phyloP scores from a whole-genome alignment of 75 land plant genomes.

The Pseudotsuga menziesii region DNA sequence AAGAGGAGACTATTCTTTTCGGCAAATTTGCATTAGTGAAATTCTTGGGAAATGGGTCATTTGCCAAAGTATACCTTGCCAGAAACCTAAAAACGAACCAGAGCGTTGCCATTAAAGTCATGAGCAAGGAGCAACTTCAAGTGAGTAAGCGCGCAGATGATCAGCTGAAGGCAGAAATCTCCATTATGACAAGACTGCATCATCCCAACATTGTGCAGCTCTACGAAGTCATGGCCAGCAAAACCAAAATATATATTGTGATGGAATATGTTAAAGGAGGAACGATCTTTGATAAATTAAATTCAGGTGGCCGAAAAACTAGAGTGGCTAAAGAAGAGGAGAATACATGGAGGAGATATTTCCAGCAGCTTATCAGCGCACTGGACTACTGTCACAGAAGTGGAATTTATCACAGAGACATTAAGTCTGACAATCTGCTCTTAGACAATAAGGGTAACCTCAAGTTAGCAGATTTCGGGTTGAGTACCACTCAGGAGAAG shows the following conservation, averaged over 20 bases:
- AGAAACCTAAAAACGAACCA: background rate
- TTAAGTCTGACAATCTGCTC: background rate
- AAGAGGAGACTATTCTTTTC: background rate
- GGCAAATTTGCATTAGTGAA: background rate
- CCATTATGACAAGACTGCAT: slow-evolving; percentile 27
- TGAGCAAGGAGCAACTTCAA: background rate
- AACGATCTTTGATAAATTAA: no score
- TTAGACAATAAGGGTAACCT: background rate
- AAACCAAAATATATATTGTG: background rate
- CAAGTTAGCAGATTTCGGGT: background rate
- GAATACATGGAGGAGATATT: background rate
- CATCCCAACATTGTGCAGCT: slow-evolving; percentile 45
- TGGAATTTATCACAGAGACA: background rate
- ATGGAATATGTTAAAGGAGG: no score
- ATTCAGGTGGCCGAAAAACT: slow-evolving; percentile 4
- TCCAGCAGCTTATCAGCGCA: background rate
- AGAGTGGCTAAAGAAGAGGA: background rate
- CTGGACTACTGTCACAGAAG: background rate
- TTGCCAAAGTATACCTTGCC: background rate
- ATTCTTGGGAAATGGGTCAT: background rate
- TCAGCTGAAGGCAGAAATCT: slow-evolving; percentile 37
- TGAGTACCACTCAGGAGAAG: background rate
- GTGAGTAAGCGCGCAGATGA: background rate
- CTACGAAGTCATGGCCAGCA: slow-evolving; percentile 28
- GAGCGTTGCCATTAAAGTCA: background rate